These are phyloP conservation scores for Larix sibirica DNA, from an alignment of 83 land plant species.

Conservation along the genomic window DNA sequence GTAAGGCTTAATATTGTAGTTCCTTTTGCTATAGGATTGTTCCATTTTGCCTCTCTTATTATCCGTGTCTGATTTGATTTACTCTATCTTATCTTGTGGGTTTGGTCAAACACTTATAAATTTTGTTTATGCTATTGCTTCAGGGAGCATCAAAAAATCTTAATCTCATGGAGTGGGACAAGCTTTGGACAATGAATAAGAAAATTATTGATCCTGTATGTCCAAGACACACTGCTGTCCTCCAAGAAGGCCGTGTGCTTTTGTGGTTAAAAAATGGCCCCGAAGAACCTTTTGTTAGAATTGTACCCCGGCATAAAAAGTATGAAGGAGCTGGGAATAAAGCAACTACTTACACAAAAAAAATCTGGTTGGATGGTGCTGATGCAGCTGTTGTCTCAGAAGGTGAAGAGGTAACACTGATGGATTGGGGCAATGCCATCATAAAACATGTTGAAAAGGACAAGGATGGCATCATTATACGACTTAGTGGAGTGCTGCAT, in stretches of 20 bases:
- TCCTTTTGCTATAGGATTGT: background rate
- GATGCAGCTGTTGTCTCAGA: conserved; percentile 71
- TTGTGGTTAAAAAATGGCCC: conserved; percentile 75
- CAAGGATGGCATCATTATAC: conserved; percentile 47
- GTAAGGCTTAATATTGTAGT: conserved; percentile 25
- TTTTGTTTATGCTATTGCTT: conserved; percentile 6
- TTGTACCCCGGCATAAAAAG: conserved; percentile 84
- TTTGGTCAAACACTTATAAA: background rate
- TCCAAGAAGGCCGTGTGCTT: conserved; percentile 64
- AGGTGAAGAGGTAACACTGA: conserved; percentile 90
- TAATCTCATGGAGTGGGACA: conserved; percentile 99
- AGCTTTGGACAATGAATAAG: conserved; percentile 98
- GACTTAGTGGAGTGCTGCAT: conserved; percentile 67
- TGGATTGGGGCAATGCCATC: conserved; percentile 99
- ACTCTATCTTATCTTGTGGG: background rate
- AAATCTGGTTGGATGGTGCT: conserved; percentile 75
- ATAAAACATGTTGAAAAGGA: conserved; percentile 73
- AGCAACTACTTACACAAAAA: conserved; percentile 76
- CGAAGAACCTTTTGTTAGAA: conserved; percentile 72
- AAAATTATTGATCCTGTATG: conserved; percentile 95
- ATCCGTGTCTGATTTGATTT: background rate
- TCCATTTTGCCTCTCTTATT: background rate
- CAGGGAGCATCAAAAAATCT: conserved; percentile 98
- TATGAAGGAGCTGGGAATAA: conserved; percentile 88
- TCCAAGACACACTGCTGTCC: conserved; percentile 91